These are phyloP conservation scores for Penstemon eatonii DNA, from an alignment of 257 asterid species.

Conservation along the genomic window DNA sequence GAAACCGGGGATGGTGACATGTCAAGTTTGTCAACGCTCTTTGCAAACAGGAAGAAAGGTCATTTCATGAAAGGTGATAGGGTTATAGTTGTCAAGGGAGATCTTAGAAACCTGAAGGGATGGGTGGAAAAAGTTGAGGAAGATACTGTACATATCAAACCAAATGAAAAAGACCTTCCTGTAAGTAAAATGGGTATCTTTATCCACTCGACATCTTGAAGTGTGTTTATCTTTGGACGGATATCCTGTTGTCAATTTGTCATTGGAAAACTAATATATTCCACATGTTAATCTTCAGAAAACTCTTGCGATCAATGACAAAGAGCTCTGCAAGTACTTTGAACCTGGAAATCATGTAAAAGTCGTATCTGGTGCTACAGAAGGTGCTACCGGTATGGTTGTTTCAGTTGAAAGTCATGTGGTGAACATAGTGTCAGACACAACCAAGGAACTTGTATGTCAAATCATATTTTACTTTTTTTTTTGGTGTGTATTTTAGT, in stretches of 20 bases:
- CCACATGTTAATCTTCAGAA: conserved; percentile 41
- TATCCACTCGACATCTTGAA: conserved; percentile 3
- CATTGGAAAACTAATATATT: conserved; percentile 5
- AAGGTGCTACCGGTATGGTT: conserved; percentile 99
- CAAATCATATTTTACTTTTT: conserved; percentile 6
- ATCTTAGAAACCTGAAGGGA: conserved; percentile 84
- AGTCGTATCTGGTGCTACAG: conserved; percentile 87
- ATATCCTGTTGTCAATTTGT: conserved; percentile 9
- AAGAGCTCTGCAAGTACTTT: conserved; percentile 91
- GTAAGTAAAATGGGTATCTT: conserved; percentile 36
- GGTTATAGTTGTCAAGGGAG: conserved; percentile 90
- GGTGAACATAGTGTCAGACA: conserved; percentile 90
- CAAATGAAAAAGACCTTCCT: conserved; percentile 75
- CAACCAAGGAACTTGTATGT: conserved; percentile 93
- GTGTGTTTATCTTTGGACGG: not conserved
- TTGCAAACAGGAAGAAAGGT: conserved; percentile 88
- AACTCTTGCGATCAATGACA: conserved; percentile 82
- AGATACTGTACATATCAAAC: conserved; percentile 87
- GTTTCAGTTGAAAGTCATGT: conserved; percentile 96
- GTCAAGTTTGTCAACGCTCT: conserved; percentile 80
- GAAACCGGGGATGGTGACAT: conserved; percentile 82
- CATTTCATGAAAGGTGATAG: conserved; percentile 95
- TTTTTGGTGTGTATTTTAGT: not conserved
- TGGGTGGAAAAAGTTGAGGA: conserved; percentile 96
- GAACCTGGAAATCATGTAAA: conserved; percentile 95